Conservation (phyloP, 768 basidiomycete species). For the Ramaria sp. region DNA sequence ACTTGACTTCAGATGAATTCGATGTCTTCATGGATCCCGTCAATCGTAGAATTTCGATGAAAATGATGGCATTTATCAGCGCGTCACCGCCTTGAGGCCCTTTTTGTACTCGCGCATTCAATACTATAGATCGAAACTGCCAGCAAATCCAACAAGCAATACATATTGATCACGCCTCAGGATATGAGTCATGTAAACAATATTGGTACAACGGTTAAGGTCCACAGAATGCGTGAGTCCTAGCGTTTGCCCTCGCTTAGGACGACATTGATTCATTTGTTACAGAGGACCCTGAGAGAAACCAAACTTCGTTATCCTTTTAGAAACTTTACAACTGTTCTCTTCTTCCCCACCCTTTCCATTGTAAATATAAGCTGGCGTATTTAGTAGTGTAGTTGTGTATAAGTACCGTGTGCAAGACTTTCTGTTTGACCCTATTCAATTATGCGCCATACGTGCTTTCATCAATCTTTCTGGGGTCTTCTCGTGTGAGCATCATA, state of each 20-base stretch:
- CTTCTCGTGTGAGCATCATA: too few species aligned
- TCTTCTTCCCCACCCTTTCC: too few species aligned
- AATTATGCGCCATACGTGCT: too few species aligned
- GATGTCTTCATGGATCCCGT: constrained; percentile 98
- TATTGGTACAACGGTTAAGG: constrained; percentile 58
- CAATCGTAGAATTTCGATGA: constrained; percentile 87
- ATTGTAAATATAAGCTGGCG: too few species aligned
- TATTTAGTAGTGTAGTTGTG: too few species aligned
- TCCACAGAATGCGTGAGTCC: constrained; percentile 48
- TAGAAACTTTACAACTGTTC: too few species aligned
- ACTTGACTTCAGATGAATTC: constrained; percentile 66
- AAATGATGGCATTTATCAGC: constrained; percentile 67
- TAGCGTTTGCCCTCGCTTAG: not conserved
- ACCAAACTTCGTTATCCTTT: not conserved
- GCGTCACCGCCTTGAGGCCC: not conserved
- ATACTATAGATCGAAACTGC: constrained; percentile 71
- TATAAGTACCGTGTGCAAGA: too few species aligned
- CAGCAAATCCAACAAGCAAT: constrained; percentile 81
- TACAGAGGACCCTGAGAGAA: constrained; percentile 6
- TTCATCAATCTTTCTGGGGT: too few species aligned
- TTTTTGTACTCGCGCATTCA: not conserved
- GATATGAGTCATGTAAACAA: constrained; percentile 73
- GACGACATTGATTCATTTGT: not conserved
- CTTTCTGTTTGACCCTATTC: too few species aligned
- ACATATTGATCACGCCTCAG: constrained; percentile 90